These are phyloP conservation scores for Aspergillus niger DNA, from an alignment of 2,329 filamentous ascomycete genomes.

Conservation along the genomic window DNA sequence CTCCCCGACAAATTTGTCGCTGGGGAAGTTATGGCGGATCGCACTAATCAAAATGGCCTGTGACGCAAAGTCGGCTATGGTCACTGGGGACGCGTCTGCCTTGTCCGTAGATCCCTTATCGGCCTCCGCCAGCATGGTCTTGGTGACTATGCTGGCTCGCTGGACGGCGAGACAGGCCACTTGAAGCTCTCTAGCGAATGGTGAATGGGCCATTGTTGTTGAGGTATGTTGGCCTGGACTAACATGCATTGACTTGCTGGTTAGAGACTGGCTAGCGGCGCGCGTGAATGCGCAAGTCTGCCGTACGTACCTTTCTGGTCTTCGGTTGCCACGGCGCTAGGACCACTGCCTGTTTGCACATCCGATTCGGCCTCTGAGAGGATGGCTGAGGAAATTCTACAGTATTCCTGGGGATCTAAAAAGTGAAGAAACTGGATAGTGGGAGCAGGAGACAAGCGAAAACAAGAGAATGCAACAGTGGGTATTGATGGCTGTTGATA, in stretches of 20 bases:
- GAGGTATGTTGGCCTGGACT: background rate
- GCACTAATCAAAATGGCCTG: constrained; percentile 12
- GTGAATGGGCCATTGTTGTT: background rate
- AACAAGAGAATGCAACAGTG: background rate
- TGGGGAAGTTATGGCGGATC: constrained; percentile 9
- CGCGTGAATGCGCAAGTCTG: background rate
- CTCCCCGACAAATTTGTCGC: constrained; percentile 10
- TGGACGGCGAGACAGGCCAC: constrained; percentile 11
- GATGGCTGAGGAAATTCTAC: background rate
- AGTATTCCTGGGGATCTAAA: background rate
- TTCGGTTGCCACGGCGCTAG: background rate
- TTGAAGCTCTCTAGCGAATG: constrained; percentile 1
- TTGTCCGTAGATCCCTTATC: constrained; percentile 1
- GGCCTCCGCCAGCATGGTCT: background rate
- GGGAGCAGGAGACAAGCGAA: background rate
- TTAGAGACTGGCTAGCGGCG: background rate
- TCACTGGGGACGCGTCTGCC: constrained; percentile 11
- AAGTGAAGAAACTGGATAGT: background rate
- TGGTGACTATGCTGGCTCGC: constrained; percentile 13
- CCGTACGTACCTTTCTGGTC: background rate
- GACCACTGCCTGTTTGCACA: background rate
- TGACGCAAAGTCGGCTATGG: constrained; percentile 8
- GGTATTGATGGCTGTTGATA: background rate
- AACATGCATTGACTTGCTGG: too few relatives aligned
- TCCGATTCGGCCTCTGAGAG: background rate